phyloP scores from a whole-genome alignment of 148 eudicot species.

The Salicornia ramosissima region DNA sequence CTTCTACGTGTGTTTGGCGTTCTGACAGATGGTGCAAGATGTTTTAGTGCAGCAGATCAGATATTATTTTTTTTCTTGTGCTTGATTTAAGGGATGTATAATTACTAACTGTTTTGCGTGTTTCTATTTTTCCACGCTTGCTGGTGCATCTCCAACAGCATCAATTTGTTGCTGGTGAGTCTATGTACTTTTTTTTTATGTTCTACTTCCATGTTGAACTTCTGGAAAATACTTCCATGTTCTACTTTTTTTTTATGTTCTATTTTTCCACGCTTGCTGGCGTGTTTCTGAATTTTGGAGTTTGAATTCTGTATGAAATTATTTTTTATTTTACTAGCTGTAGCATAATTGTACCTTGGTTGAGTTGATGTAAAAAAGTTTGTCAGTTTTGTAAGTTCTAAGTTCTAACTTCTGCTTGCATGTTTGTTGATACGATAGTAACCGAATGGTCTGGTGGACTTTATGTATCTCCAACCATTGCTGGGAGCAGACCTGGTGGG shows the following conservation, averaged over 20 bases:
- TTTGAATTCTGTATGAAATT: neutral
- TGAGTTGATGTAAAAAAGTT: neutral
- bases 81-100: neutral
- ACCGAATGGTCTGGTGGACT: constrained; percentile 99
- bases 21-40: neutral
- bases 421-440: constrained; percentile 45
- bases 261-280: too few species aligned
- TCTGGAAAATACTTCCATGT: neutral
- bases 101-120: constrained; percentile 26
- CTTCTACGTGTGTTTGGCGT: neutral
- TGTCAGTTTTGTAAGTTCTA: neutral
- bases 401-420: constrained; percentile 3
- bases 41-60: neutral
- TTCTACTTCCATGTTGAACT: neutral
- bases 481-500: constrained; percentile 98
- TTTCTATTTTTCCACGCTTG: constrained; percentile 28
- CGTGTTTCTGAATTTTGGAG: neutral
- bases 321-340: neutral
- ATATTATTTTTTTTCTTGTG: neutral
- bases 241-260: too few species aligned
- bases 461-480: constrained; percentile 92
- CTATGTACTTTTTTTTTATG: neutral
- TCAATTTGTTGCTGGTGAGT: constrained; percentile 99
- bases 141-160: constrained; percentile 46
- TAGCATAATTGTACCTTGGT: neutral